Evolutionary conservation across 768 basidiomycete species (phyloP).

Genomic region (Aureoboletus auriporus): DNA sequence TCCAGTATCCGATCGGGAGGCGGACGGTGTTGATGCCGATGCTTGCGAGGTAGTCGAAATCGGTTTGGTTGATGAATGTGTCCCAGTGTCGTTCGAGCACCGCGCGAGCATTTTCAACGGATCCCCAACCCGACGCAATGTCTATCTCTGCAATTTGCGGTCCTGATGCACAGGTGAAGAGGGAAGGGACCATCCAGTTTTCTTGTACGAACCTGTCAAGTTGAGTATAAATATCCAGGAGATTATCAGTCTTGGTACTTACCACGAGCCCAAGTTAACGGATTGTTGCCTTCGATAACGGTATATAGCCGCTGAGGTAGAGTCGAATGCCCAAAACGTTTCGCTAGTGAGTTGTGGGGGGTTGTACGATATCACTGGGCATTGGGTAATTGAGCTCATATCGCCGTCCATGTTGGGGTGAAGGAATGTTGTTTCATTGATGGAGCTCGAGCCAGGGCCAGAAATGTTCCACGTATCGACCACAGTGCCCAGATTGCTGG

Average conservation of each 20-base stretch:
- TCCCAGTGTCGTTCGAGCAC: constrained; percentile 75
- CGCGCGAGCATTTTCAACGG: constrained; percentile 36
- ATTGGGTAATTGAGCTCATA: background rate
- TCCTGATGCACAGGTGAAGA: constrained; percentile 57
- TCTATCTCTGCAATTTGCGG: constrained; percentile 55
- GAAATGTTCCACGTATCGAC: constrained; percentile 1
- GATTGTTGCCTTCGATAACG: constrained; percentile 21
- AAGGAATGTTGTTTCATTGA: background rate
- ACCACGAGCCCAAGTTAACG: constrained; percentile 21
- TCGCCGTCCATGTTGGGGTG: background rate
- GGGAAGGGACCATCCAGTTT: constrained; percentile 68
- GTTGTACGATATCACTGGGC: constrained; percentile 9
- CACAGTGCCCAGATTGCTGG: background rate
- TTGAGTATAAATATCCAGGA: background rate
- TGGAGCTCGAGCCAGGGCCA: background rate
- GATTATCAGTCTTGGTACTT: background rate
- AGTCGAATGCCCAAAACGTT: constrained; percentile 14
- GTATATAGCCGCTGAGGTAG: constrained; percentile 11
- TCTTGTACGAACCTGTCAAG: constrained; percentile 63
- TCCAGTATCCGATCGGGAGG: constrained; percentile 59
- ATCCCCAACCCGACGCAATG: constrained; percentile 54
- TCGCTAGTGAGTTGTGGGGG: constrained; percentile 6
- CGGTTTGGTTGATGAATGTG: constrained; percentile 59
- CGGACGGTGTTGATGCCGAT: constrained; percentile 61
- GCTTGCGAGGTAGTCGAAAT: constrained; percentile 58